Conservation (phyloP, 345 rosid species). For the Eucalyptus pumila region DNA sequence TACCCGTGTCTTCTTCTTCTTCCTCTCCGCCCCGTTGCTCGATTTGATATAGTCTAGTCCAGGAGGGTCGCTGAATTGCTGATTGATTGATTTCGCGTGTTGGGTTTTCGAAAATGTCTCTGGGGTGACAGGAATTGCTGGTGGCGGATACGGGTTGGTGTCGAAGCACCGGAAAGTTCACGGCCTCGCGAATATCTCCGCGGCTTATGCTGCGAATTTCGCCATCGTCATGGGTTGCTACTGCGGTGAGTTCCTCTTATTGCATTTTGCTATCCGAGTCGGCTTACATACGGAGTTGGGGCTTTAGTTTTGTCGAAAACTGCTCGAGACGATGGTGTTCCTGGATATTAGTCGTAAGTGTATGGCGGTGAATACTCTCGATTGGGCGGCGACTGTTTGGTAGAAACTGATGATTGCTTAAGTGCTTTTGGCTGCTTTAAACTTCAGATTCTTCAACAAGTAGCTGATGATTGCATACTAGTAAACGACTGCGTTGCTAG, state of each 20-base stretch:
- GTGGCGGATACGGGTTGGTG: slow-evolving; percentile 62
- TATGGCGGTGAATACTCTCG: background rate
- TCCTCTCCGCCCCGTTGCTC: background rate
- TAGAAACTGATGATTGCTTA: background rate
- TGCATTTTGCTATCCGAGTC: background rate
- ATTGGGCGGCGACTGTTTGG: rapidly evolving
- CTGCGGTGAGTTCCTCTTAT: slow-evolving; percentile 37
- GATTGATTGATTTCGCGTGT: background rate
- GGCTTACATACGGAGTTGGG: background rate
- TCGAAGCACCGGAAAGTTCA: slow-evolving; percentile 53
- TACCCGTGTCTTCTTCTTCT: background rate
- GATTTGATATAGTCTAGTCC: background rate
- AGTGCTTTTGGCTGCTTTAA: background rate
- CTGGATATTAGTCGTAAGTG: background rate
- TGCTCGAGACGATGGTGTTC: background rate
- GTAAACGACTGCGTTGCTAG: background rate
- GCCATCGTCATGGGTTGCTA: slow-evolving; percentile 67
- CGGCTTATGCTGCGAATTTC: slow-evolving; percentile 57
- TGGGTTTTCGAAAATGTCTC: background rate
- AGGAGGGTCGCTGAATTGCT: background rate
- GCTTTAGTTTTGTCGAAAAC: background rate
- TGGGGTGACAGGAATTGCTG: slow-evolving; percentile 32
- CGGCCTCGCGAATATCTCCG: slow-evolving; percentile 47
- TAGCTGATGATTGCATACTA: background rate
- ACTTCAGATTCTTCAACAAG: background rate